Percentiles rank a stretch among this genome's conserved stretches.
phyloP scores from a whole-genome alignment of 75 land plant genomes.

The Pinus taeda region DNA sequence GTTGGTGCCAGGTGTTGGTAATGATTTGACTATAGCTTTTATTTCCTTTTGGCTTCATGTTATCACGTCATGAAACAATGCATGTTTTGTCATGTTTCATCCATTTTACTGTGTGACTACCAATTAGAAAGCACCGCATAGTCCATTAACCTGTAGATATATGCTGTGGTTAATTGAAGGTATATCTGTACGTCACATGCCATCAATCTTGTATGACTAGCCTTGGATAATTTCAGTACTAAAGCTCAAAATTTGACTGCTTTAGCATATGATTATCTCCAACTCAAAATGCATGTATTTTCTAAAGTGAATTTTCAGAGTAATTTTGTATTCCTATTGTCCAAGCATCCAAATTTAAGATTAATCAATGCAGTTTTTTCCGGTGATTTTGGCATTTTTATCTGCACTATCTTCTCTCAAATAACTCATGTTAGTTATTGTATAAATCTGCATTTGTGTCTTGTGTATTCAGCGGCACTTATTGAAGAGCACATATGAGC shows the following conservation, averaged over 20 bases:
- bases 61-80: not conserved
- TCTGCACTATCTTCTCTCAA: not conserved
- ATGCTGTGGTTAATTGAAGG: no score
- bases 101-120: not conserved
- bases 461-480: slow-evolving; percentile 3
- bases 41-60: not conserved
- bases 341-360: not conserved
- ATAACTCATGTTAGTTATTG: not conserved
- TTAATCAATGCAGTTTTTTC: not conserved
- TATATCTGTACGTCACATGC: not conserved
- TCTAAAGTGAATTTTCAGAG: not conserved
- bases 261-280: no score
- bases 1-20: no score
- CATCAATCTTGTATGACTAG: not conserved
- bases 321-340: not conserved
- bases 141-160: no score
- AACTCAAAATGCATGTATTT: not conserved
- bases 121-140: not conserved
- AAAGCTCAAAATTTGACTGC: no score
- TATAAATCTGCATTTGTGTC: not conserved
- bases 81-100: not conserved
- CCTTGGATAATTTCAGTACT: no score
- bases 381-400: not conserved
- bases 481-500: not conserved
- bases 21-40: not conserved